phyloP scores from a whole-genome alignment of 495 filamentous ascomycete species.

The Aspergillus biplanus region DNA sequence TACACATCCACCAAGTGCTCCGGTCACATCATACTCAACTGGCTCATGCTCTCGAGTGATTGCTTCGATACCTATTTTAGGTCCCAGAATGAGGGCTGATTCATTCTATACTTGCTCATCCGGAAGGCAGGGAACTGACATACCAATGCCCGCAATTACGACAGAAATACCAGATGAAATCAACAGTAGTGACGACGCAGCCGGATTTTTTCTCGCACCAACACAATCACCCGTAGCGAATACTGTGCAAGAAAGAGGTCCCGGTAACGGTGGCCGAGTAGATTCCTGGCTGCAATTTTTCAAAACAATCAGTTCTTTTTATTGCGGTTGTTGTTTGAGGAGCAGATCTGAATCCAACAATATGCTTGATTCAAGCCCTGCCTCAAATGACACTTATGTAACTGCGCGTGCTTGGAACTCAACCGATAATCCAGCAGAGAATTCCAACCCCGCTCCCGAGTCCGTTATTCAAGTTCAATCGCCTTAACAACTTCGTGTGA shows the following conservation, averaged over 20 bases:
- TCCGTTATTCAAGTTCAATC: not conserved
- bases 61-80: constrained; percentile 12
- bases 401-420: constrained; percentile 31
- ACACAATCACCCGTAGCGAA: constrained; percentile 15
- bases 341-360: constrained; percentile 14
- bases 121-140: constrained; percentile 4
- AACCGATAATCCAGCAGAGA: constrained; percentile 17
- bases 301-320: constrained; percentile 19
- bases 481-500: not conserved
- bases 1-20: not conserved
- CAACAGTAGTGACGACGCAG: not conserved
- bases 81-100: constrained; percentile 11
- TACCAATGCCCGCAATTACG: not conserved
- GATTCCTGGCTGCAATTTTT: constrained; percentile 17
- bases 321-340: constrained; percentile 27
- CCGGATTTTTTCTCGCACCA: constrained; percentile 10
- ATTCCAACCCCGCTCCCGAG: not conserved
- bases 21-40: not conserved
- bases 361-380: constrained; percentile 17
- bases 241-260: constrained; percentile 4
- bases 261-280: not conserved
- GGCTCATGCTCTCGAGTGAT: not conserved
- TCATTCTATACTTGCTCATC: constrained; percentile 17
- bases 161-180: not conserved
- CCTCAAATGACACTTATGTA: constrained; percentile 34